A percentile compares a stretch with the other conserved stretches of the same genome.
Evolutionary conservation across 805 yeast species (phyloP).

Genomic region (Danielia oregonensis): DNA sequence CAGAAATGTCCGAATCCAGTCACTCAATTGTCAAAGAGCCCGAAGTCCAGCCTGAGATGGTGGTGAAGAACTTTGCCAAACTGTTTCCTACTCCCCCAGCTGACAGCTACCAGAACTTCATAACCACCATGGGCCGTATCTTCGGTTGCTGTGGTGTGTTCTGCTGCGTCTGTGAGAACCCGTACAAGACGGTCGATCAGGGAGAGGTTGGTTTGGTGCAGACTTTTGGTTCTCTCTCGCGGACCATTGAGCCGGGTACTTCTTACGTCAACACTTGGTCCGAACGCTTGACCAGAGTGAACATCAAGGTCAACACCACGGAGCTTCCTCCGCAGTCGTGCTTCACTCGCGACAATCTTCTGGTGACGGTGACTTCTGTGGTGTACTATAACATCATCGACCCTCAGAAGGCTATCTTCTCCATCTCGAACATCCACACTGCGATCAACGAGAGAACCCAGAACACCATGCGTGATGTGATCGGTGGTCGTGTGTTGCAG

Average conservation of each 20-base stretch:
- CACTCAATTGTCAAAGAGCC: not conserved
- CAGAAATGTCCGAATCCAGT: no score
- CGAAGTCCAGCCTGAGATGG: constrained; percentile 37
- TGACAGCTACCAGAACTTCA: constrained; percentile 39
- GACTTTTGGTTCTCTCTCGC: constrained; percentile 60
- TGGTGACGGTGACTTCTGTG: constrained; percentile 60
- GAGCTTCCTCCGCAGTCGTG: constrained; percentile 68
- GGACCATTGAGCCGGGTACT: constrained; percentile 68
- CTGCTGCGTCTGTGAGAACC: constrained; percentile 58
- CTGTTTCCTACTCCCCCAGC: constrained; percentile 36
- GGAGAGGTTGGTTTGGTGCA: constrained; percentile 70
- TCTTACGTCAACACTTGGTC: constrained; percentile 61
- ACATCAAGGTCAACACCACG: constrained; percentile 54
- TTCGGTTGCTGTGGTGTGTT: constrained; percentile 53
- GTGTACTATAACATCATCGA: constrained; percentile 63
- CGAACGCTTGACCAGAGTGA: constrained; percentile 49
- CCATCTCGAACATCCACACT: constrained; percentile 48
- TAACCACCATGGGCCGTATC: constrained; percentile 38
- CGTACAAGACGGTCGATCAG: constrained; percentile 57
- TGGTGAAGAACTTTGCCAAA: constrained; percentile 38
- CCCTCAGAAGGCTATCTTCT: constrained; percentile 63
- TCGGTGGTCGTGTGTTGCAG: constrained; percentile 62
- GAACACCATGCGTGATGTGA: constrained; percentile 68
- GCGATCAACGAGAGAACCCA: constrained; percentile 67
- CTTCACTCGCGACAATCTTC: constrained; percentile 68